phyloP scores from a whole-genome alignment of 768 basidiomycete genomes.

The Kwoniella europaea region DNA sequence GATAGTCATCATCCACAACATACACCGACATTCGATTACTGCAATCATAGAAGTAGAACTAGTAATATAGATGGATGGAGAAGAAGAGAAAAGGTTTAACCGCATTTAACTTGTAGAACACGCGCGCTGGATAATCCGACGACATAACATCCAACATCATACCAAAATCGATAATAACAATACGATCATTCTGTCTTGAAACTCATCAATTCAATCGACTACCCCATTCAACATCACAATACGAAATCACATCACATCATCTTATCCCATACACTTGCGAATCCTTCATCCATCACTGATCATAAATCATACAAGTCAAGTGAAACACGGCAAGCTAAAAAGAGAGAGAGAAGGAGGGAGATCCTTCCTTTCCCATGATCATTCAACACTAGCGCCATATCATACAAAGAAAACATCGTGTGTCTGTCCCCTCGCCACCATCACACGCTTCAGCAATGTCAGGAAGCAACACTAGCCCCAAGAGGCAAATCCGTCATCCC shows the following conservation, averaged over 20 bases:
- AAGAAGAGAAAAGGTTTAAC: background rate
- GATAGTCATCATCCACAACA: background rate
- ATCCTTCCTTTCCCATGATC: constrained; percentile 3
- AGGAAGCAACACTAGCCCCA: constrained; percentile 46
- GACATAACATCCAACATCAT: background rate
- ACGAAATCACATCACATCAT: no score
- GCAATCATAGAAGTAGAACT: background rate
- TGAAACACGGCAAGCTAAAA: background rate
- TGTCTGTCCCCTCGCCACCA: background rate
- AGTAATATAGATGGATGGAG: background rate
- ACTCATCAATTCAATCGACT: no score
- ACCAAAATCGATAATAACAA: no score
- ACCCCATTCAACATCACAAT: no score
- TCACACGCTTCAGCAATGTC: constrained; percentile 15
- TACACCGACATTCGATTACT: background rate
- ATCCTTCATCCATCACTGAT: background rate
- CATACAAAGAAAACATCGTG: background rate
- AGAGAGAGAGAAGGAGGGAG: background rate
- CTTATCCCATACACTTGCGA: no score
- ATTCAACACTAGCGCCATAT: background rate
- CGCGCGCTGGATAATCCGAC: constrained; percentile 1
- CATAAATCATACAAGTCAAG: background rate
- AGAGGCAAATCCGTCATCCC: constrained; percentile 56
- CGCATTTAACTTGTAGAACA: background rate
- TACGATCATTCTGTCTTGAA: no score